Base-by-base conservation (phyloP, 345 rosid genomes). In the Pugionium cornutum region DNA sequence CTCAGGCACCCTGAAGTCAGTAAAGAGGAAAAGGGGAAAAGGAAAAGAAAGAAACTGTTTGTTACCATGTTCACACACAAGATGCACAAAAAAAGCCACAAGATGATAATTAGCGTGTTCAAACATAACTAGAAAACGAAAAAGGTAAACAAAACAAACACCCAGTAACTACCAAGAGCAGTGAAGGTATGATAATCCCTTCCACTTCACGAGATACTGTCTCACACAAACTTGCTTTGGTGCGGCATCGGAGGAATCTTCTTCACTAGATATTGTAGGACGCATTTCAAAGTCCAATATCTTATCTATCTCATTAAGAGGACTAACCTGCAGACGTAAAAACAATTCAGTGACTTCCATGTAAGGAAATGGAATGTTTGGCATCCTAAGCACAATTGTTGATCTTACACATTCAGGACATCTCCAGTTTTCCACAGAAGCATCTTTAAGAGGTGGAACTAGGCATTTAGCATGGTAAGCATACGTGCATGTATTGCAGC, bases 191-290 rank as follows among this genome's bases (percentile, higher is more conserved):
- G 98, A 95, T 62, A 91, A 77, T 27, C 97, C 97, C 74, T 95
- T 95, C 99, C 99, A 95, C 78, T 95, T 95, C 35, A 95, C 94
- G 68, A 91, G 97, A 84, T 95, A 95, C 66, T 95, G 99, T 70
- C 91, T 95, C 35, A 86, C 96, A 77, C 75, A 84, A 59, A 89
- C 76, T 79, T 81, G 95, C 79, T 91, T 84, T 39, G 89, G 75
- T 30, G 86, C 84, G 58, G 80, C 70, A 50, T 71, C 81, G 4
- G 95, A 83, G 65, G 83, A 84, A 80, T 82, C 95, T 41, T 62
- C 35, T 53, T 67, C 79, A 53, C 45, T 84, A 62, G 89, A 89
- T 64, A 67, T 84, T 32, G 98, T 89, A 53, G 99, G 99, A 45
- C 98, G 99, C 95, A 81, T 64, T 80, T 95, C 98, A 62, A 83